phyloP scores from a whole-genome alignment of 1,284 basidiomycete genomes.

The Cryptococcus jaspeensis region DNA sequence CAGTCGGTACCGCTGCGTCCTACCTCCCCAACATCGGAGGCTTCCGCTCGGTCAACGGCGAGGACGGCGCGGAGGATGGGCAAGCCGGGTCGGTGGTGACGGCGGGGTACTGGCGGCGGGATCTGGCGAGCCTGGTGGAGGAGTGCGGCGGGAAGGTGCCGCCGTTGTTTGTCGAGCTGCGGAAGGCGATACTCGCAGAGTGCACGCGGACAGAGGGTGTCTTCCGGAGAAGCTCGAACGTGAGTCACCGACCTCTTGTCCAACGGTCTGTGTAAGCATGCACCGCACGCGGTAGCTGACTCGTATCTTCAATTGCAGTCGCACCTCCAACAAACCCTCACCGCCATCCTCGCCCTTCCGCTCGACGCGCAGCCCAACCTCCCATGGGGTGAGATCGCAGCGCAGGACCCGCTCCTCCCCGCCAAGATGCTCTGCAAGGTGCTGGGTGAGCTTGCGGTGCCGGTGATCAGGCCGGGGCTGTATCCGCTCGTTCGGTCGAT shows the following conservation, averaged over 20 bases:
- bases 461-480: constrained; percentile 18
- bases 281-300: not conserved
- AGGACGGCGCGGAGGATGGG: too few relatives aligned
- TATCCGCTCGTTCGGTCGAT: constrained; percentile 25
- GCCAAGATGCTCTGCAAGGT: constrained; percentile 32
- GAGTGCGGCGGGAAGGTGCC: constrained; percentile 25
- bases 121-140: constrained; percentile 16
- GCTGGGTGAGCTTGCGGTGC: constrained; percentile 13
- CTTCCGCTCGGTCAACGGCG: too few relatives aligned
- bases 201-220: constrained; percentile 37
- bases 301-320: too few relatives aligned
- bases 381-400: constrained; percentile 35
- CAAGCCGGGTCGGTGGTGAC: not conserved
- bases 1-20: constrained; percentile 12
- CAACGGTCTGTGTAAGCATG: not conserved
- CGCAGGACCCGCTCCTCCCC: constrained; percentile 34
- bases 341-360: constrained; percentile 30
- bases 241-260: constrained; percentile 25
- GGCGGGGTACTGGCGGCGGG: constrained; percentile 25
- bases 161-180: constrained; percentile 20
- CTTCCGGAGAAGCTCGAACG: constrained; percentile 36
- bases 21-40: constrained; percentile 6
- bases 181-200: constrained; percentile 28
- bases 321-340: constrained; percentile 14
- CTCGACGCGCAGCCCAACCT: constrained; percentile 26